These are phyloP conservation scores for Podosphaera fusca DNA, from an alignment of 2,329 filamentous ascomycete genomes.

Conservation along the genomic window DNA sequence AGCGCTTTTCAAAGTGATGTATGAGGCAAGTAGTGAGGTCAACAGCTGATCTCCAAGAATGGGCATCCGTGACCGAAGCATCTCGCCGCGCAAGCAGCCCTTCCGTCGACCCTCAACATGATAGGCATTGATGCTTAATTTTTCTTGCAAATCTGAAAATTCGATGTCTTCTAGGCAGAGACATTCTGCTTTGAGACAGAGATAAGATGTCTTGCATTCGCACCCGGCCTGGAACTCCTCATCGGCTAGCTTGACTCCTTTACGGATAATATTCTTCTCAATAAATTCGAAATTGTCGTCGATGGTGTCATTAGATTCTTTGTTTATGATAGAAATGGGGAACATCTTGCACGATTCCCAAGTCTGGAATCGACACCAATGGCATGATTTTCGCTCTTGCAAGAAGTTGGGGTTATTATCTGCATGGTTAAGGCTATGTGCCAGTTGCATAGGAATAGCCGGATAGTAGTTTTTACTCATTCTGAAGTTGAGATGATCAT, in stretches of 20 bases:
- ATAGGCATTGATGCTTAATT: constrained; percentile 26
- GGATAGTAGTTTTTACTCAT: constrained; percentile 1
- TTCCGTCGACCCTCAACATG: constrained; percentile 28
- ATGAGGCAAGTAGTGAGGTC: too few species aligned
- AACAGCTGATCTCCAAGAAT: constrained; percentile 19
- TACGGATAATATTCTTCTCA: constrained; percentile 31
- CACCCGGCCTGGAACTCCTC: constrained; percentile 47
- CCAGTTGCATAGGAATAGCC: not conserved
- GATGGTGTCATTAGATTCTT: constrained; percentile 26
- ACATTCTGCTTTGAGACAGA: constrained; percentile 45
- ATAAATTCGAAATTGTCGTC: constrained; percentile 49
- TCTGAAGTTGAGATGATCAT: not conserved
- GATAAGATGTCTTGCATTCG: constrained; percentile 32
- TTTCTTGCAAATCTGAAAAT: constrained; percentile 23
- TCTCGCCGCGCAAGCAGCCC: constrained; percentile 27
- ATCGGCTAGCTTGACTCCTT: constrained; percentile 35
- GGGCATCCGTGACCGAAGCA: constrained; percentile 30
- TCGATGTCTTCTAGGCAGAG: constrained; percentile 35
- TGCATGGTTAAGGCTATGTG: constrained; percentile 2
- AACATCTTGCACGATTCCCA: constrained; percentile 25
- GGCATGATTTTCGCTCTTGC: constrained; percentile 25
- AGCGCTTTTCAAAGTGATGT: too few species aligned
- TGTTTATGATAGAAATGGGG: constrained; percentile 42
- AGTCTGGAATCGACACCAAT: constrained; percentile 35
- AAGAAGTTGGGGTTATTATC: not conserved